Evolutionary conservation across 2,329 filamentous ascomycete species (phyloP), one percentile per base, ranked within the genome.

Genomic region (Zarea fungicola): DNA sequence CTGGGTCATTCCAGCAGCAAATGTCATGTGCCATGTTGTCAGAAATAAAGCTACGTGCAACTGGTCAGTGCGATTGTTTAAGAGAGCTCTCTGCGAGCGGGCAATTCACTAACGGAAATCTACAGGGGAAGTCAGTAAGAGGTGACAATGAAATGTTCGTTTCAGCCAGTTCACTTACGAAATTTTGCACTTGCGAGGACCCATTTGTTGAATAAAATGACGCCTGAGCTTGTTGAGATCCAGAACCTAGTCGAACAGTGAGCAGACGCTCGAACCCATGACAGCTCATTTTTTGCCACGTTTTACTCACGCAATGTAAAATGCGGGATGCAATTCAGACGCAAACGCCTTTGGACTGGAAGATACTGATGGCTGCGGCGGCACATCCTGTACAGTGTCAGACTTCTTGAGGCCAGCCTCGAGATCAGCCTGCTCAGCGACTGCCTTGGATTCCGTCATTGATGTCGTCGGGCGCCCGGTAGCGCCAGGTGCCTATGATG

Each of bases 121-220:
- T 42, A 10, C 10, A 19, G 2, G 3, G 13, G 36, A 39, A 26
- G 16, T 34, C 16, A 43, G 7, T 22, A 22, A 26, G 6, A 6
- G 6, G n/a, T 26, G n/a, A 13, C 6, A 1, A 28, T 5, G 22
- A 23, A 10, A n/a, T 1, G 14, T 8, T 4, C 4, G 3, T 2
- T 3, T 6, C 5, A 16, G 13, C 14, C n/a, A n/a, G n/a, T 14
- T 6, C 5, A 43, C 69, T 56, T 66, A 72, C 69, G 80, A 75
- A 96, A 96, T 55, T 88, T 79, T 54, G 85, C 78, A 32, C 85
- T 90, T 61, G 91, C 84, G 55, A 97, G 80, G 62, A 99, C 89
- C 83, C 89, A 96, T 82, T 99, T 99, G 83, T 99, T 97, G 85
- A 96, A 97, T 53, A 99, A 77, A 67, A 97, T 99, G 65, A 97